These are phyloP conservation scores for Puccinia coronata DNA, from an alignment of 1,284 basidiomycete genomes.

Conservation along the genomic window DNA sequence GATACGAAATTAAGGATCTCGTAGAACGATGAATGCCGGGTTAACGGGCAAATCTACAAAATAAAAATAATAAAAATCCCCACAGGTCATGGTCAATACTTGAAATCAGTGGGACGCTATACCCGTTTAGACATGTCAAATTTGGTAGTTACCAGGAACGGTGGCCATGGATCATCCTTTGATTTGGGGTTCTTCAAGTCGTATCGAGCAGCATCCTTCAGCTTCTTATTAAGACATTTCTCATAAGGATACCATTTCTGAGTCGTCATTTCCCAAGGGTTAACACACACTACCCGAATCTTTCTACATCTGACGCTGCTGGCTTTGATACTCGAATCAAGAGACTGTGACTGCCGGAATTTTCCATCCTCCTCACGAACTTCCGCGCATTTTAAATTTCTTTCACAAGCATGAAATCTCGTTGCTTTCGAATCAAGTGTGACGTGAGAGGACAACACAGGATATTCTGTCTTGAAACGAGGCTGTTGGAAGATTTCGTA, in stretches of 20 bases:
- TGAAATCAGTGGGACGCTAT: background rate
- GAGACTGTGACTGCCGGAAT: background rate
- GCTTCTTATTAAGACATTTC: background rate
- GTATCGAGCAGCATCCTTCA: background rate
- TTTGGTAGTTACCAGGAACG: slow-evolving; percentile 8
- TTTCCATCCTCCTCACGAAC: background rate
- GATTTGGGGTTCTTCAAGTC: background rate
- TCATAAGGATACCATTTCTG: background rate
- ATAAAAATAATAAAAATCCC: background rate
- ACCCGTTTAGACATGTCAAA: background rate
- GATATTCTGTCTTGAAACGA: slow-evolving; percentile 7
- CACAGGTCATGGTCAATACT: background rate
- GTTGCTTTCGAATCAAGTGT: background rate
- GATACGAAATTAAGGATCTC: slow-evolving; percentile 37
- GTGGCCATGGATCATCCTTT: slow-evolving; percentile 24
- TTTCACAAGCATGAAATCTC: slow-evolving; percentile 47
- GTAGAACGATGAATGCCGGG: slow-evolving; percentile 34
- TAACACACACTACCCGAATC: slow-evolving; percentile 10
- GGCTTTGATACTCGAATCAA: background rate
- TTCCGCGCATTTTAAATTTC: slow-evolving; percentile 1
- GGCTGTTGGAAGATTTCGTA: slow-evolving; percentile 9
- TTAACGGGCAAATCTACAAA: slow-evolving; percentile 20
- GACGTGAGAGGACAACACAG: background rate
- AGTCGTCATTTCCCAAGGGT: slow-evolving; percentile 27
- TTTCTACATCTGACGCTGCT: background rate